Evolutionary conservation across 306 rosid genomes (phyloP).

Genomic region (Vachellia collinsii): DNA sequence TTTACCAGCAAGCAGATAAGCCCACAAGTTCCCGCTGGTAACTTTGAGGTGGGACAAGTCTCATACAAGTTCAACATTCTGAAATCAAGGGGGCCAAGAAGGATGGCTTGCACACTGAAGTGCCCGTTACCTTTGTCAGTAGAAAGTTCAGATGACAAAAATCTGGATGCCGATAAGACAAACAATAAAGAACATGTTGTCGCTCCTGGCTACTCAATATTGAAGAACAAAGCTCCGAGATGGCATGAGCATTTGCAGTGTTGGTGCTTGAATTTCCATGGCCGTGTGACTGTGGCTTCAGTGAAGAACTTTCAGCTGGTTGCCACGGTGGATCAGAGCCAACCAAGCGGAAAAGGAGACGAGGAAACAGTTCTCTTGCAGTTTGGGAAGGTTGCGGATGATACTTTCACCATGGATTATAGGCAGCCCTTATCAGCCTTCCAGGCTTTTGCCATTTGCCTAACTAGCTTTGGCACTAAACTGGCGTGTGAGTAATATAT

Average conservation of each 20-base stretch:
- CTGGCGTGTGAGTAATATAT: slow-evolving; percentile 83
- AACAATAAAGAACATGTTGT: slow-evolving; percentile 42
- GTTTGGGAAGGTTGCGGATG: slow-evolving; percentile 95
- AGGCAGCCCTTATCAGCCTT: slow-evolving; percentile 94
- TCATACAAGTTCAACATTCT: slow-evolving; percentile 91
- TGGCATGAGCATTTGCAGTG: slow-evolving; percentile 98
- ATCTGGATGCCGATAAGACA: slow-evolving; percentile 37
- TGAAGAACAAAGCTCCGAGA: slow-evolving; percentile 96
- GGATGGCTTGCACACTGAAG: slow-evolving; percentile 80
- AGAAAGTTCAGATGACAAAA: slow-evolving; percentile 46
- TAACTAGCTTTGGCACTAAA: slow-evolving; percentile 96
- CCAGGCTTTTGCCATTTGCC: slow-evolving; percentile 97
- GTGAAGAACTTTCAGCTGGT: slow-evolving; percentile 97
- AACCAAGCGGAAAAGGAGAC: slow-evolving; percentile 89
- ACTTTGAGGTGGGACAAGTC: slow-evolving; percentile 89
- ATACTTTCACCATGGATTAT: slow-evolving; percentile 94
- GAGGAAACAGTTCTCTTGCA: slow-evolving; percentile 90
- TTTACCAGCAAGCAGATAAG: slow-evolving; percentile 96
- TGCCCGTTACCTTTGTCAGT: slow-evolving; percentile 57
- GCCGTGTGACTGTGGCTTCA: slow-evolving; percentile 93
- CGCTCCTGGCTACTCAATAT: slow-evolving; percentile 55
- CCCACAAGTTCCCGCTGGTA: slow-evolving; percentile 95
- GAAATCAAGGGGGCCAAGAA: slow-evolving; percentile 98
- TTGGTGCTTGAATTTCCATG: slow-evolving; percentile 99
- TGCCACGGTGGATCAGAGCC: slow-evolving; percentile 84